Evolutionary conservation across 2,329 filamentous ascomycete genomes (phyloP).

Genomic region (Penicillium sclerotigenum): DNA sequence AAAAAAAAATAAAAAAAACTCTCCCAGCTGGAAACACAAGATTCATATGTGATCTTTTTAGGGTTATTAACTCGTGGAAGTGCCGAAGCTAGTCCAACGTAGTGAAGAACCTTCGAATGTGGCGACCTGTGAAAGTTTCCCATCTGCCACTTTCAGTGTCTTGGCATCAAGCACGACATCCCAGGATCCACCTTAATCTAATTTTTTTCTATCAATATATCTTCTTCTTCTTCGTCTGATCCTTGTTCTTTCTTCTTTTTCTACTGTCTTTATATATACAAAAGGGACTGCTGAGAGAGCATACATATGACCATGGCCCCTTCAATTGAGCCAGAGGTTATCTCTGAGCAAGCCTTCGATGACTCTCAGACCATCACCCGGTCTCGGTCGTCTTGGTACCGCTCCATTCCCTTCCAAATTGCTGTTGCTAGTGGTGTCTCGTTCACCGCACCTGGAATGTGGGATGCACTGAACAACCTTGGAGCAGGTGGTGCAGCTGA

Average conservation of each 20-base stretch:
- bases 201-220: background rate
- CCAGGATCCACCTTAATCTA: background rate
- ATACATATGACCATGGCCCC: background rate
- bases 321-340: background rate
- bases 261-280: background rate
- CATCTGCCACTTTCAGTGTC: background rate
- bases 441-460: slow-evolving; percentile 38
- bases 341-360: background rate
- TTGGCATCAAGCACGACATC: slow-evolving; percentile 9
- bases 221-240: background rate
- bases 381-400: slow-evolving; percentile 14
- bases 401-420: slow-evolving; percentile 27
- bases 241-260: background rate
- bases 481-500: slow-evolving; percentile 53
- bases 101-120: background rate
- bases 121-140: background rate
- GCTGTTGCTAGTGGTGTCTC: slow-evolving; percentile 24
- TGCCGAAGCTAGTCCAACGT: background rate
- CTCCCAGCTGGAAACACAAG: background rate
- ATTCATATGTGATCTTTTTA: background rate
- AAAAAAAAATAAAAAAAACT: no score
- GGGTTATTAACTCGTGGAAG: background rate
- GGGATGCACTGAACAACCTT: slow-evolving; percentile 54
- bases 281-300: background rate
- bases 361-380: background rate